phyloP scores from a whole-genome alignment of 306 rosid species.

The Cicer pinnatifidum region DNA sequence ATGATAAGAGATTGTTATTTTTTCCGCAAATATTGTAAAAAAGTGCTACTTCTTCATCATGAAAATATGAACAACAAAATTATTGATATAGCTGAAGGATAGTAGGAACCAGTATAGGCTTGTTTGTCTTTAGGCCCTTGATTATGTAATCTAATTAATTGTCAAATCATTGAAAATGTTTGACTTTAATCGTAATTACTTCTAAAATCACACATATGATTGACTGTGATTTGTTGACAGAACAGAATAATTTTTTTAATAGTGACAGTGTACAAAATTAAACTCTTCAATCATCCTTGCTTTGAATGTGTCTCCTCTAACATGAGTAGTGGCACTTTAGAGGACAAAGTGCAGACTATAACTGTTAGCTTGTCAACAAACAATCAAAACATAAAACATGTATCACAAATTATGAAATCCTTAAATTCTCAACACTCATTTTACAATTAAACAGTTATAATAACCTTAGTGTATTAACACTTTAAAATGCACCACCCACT shows the following conservation, averaged over 20 bases:
- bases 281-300: not conserved
- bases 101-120: not conserved
- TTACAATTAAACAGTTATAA: not conserved
- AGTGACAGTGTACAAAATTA: too few relatives aligned
- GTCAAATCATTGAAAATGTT: too few relatives aligned
- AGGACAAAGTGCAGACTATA: not conserved
- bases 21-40: not conserved
- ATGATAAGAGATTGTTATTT: not conserved
- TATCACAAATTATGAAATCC: not conserved
- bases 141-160: too few relatives aligned
- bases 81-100: slow-evolving; percentile 19
- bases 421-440: not conserved
- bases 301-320: not conserved
- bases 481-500: not conserved
- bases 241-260: too few relatives aligned
- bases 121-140: too few relatives aligned
- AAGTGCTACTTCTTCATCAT: not conserved
- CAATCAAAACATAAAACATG: not conserved
- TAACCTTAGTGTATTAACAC: not conserved
- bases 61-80: not conserved
- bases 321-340: not conserved
- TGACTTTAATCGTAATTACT: too few relatives aligned
- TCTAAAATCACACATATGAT: too few relatives aligned
- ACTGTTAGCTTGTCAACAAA: not conserved
- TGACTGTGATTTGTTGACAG: too few relatives aligned